phyloP scores from a whole-genome alignment of 108 stramenopile genomes.

The Aureococcus anophagefferens region DNA sequence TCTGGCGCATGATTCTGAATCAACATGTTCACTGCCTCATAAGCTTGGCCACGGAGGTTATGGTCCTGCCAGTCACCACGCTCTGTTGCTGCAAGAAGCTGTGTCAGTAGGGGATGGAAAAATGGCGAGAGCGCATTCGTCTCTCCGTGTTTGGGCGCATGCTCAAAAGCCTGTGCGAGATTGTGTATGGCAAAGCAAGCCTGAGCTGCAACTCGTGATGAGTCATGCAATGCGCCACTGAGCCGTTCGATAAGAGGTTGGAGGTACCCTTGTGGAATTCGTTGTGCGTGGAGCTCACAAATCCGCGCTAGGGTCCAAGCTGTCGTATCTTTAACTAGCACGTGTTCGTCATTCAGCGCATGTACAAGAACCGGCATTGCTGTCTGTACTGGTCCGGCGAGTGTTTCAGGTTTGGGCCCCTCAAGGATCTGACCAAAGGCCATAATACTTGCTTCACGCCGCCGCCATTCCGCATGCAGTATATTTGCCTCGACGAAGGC shows the following conservation, averaged over 20 bases:
- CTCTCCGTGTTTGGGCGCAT: slow-evolving; percentile 37
- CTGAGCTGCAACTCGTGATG: slow-evolving; percentile 67
- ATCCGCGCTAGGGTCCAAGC: slow-evolving; percentile 81
- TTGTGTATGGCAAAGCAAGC: slow-evolving; percentile 84
- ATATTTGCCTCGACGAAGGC: slow-evolving; percentile 80
- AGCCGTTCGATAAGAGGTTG: slow-evolving; percentile 65
- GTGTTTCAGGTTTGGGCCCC: slow-evolving; percentile 62
- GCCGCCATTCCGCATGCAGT: slow-evolving; percentile 72
- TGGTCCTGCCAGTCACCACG: slow-evolving; percentile 70
- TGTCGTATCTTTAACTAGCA: slow-evolving; percentile 76
- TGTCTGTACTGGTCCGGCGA: slow-evolving; percentile 65
- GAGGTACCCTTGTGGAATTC: slow-evolving; percentile 64
- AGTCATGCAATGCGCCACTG: slow-evolving; percentile 51
- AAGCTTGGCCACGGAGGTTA: slow-evolving; percentile 66
- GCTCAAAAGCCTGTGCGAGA: slow-evolving; percentile 63
- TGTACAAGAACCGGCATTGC: slow-evolving; percentile 69
- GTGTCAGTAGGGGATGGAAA: slow-evolving; percentile 61
- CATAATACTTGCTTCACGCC: slow-evolving; percentile 82
- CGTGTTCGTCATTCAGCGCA: slow-evolving; percentile 60
- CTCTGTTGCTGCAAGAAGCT: slow-evolving; percentile 66
- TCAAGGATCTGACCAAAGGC: slow-evolving; percentile 81
- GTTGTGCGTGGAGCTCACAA: slow-evolving; percentile 70
- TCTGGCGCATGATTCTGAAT: slow-evolving; percentile 75
- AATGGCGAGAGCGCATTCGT: slow-evolving; percentile 67
- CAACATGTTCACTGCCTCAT: slow-evolving; percentile 70